Evolutionary conservation across 331 rosid genomes (phyloP).

Genomic region (Quercus tomentella): DNA sequence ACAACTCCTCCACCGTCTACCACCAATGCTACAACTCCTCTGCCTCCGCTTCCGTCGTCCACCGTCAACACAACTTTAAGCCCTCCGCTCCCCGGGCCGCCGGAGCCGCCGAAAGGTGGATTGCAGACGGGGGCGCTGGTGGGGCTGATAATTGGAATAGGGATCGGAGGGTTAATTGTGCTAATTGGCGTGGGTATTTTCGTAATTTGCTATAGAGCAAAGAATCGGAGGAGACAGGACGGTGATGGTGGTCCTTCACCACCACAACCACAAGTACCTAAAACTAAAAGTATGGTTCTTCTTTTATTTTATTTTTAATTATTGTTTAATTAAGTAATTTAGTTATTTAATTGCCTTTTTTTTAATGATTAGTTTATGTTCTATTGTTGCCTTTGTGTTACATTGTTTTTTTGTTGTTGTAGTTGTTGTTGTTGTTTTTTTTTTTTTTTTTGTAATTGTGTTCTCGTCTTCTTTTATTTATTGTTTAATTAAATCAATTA

Average conservation of each 20-base stretch:
- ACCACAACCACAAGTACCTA: constrained; percentile 5
- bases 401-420: too few relatives aligned
- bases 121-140: constrained; percentile 14
- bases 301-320: not conserved
- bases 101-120: not conserved
- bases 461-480: too few relatives aligned
- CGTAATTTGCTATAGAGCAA: constrained; percentile 17
- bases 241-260: constrained; percentile 6
- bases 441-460: too few relatives aligned
- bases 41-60: not conserved
- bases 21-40: not conserved
- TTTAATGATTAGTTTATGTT: not conserved
- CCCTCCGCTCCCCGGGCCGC: not conserved
- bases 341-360: not conserved
- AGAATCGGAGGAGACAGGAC: constrained; percentile 19
- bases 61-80: too few relatives aligned
- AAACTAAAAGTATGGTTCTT: constrained; percentile 32
- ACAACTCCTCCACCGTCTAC: not conserved
- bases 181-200: constrained; percentile 34
- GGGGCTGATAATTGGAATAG: constrained; percentile 40
- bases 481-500: not conserved
- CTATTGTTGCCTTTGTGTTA: too few relatives aligned
- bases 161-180: constrained; percentile 41
- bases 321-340: not conserved
- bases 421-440: too few relatives aligned